Base-by-base conservation (phyloP, 768 basidiomycete species). In the Amanita phalloides region DNA sequence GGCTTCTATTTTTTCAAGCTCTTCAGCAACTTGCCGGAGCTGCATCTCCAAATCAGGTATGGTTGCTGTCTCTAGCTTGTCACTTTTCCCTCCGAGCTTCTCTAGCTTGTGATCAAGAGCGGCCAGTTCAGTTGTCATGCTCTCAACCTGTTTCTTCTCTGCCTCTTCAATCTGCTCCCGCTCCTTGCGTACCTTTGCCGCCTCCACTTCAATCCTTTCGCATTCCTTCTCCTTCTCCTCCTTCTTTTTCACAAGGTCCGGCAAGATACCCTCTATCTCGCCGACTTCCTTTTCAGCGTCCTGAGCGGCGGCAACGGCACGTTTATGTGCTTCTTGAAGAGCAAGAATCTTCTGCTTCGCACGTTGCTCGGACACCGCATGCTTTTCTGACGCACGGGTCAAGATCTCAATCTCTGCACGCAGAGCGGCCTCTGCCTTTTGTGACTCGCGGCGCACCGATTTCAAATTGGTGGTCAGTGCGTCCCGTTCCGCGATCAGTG, bases 301-400 rank as follows among this genome's bases (percentile, higher is more conserved):
- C 63, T 57, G 66, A 57, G 63, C 82, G 64, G 50, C 78, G 57
- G 78, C 75, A 56, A 78, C 80, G 8, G 87, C 82, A 49, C 89
- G 82, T 60, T 88, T 91, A 10, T 86, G 82, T 2, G 90, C 86
- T 61, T 95, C 91, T 62, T 94, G 91, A 36, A 95, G 68, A 1
- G 93, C 89, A 9, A 92, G 74, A 8, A 86, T 80, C 58, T 91
- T 94, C 63, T 95, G 92, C 41, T 82, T 81, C 8, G 84, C 81
- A n/a, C 91, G 78, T 21, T 79, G 72, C 62, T 97, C 94, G 2
- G 78, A 75, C 1, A 79, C 74, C 0, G 77, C 69, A 51, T 86
- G 78, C 58, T 90, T 91, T 58, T 95, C 92, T 3, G 84, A 83
- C 1, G 89, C 79, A 3, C 89, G 79, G 63, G 87, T 90, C 49